Conservation (phyloP, 2,329 filamentous ascomycete species). For the Microsporum canis region DNA sequence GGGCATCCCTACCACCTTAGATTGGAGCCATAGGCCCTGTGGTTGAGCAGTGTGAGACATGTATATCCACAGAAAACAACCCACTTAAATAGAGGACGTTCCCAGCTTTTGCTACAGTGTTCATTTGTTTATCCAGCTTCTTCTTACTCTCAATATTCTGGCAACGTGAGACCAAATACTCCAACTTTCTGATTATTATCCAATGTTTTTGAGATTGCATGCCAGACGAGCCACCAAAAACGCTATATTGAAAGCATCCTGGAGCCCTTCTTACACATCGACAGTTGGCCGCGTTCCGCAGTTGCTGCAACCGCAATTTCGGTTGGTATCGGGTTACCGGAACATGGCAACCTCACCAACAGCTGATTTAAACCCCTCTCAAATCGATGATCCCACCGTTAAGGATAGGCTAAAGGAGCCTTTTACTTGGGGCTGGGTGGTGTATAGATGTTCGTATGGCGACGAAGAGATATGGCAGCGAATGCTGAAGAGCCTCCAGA, state of each 20-base stretch:
- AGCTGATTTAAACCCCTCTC: background rate
- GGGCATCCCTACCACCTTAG: too few species aligned
- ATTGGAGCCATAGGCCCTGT: too few species aligned
- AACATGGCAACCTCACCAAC: background rate
- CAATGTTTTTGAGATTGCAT: background rate
- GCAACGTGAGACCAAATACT: too few species aligned
- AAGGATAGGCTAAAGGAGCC: background rate
- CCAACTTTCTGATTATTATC: too few species aligned
- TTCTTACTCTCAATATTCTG: too few species aligned
- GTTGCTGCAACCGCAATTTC: background rate
- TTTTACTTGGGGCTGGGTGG: constrained; percentile 12
- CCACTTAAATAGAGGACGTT: background rate
- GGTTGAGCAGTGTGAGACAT: too few species aligned
- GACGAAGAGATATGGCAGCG: constrained; percentile 13
- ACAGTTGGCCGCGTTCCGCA: background rate
- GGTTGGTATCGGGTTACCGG: background rate
- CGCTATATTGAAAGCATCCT: background rate
- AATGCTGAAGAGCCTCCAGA: constrained; percentile 8
- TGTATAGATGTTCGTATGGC: constrained; percentile 13
- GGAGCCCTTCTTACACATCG: background rate
- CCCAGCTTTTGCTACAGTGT: background rate
- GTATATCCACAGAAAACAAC: background rate
- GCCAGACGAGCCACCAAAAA: background rate
- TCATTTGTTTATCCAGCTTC: too few species aligned
- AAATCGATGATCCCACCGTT: background rate